These are phyloP conservation scores for Rubia tinctorum DNA, from an alignment of 305 asterid species.

Conservation along the genomic window DNA sequence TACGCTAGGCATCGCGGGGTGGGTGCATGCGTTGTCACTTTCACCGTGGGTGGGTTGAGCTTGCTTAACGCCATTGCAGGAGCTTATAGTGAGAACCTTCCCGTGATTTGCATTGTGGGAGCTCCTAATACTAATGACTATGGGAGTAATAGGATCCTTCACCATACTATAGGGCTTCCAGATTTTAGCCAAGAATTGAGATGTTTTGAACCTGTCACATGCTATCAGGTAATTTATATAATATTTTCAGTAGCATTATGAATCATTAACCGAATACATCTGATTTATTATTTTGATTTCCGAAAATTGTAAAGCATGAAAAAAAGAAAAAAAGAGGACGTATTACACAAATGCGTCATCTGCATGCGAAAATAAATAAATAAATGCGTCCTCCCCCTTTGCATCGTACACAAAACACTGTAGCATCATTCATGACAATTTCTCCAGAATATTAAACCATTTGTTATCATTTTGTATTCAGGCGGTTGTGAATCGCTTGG, in stretches of 20 bases:
- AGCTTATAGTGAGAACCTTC: slow-evolving; percentile 53
- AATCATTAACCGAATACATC: too few species aligned
- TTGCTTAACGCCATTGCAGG: slow-evolving; percentile 56
- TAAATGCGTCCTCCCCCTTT: too few species aligned
- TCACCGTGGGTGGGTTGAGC: slow-evolving; percentile 55
- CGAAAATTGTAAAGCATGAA: too few species aligned
- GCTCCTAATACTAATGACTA: slow-evolving; percentile 59
- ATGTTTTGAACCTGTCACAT: slow-evolving; percentile 55
- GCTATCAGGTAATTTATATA: slow-evolving; percentile 42
- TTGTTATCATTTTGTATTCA: slow-evolving; percentile 7
- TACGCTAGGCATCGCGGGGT: slow-evolving; percentile 34
- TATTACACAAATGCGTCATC: too few species aligned
- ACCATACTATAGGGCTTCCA: slow-evolving; percentile 56
- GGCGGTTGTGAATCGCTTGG: slow-evolving; percentile 65
- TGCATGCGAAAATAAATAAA: too few species aligned
- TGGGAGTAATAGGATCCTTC: slow-evolving; percentile 47
- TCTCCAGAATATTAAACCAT: too few species aligned
- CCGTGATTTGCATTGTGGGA: slow-evolving; percentile 56
- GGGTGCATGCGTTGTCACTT: slow-evolving; percentile 57
- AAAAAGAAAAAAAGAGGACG: too few species aligned
- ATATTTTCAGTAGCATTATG: too few species aligned
- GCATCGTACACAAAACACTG: too few species aligned
- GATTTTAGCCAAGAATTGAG: slow-evolving; percentile 59
- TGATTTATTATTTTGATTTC: too few species aligned
- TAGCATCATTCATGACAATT: too few species aligned